Percentiles rank a stretch among this genome's conserved stretches.
These are phyloP conservation scores for Cyanidioschyzon merolae DNA, from an alignment of 23 red algal genomes.

Conservation along the genomic window DNA sequence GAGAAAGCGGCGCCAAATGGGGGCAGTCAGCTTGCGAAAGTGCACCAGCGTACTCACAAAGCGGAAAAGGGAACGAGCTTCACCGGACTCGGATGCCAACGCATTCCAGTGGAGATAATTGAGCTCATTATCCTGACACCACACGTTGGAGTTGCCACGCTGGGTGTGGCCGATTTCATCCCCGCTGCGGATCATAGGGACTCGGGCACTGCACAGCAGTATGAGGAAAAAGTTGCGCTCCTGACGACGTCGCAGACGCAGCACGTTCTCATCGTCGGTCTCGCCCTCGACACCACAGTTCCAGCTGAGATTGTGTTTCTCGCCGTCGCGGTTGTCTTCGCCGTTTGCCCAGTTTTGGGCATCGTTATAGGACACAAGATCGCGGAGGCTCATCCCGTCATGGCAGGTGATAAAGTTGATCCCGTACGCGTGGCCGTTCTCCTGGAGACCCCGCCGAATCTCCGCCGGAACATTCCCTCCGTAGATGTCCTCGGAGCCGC, in stretches of 20 bases:
- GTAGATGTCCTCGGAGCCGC: constrained; percentile 22
- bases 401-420: constrained; percentile 38
- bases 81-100: constrained; percentile 14
- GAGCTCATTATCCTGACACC: constrained; percentile 85
- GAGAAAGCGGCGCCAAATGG: constrained; percentile 19
- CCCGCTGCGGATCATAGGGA: constrained; percentile 86
- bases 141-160: constrained; percentile 84
- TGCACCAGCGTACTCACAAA: constrained; percentile 31
- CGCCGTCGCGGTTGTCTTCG: constrained; percentile 25
- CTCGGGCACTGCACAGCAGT: constrained; percentile 57
- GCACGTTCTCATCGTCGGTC: constrained; percentile 22
- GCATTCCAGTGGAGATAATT: constrained; percentile 45
- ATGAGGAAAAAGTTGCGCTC: constrained; percentile 29
- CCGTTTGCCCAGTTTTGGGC: constrained; percentile 25
- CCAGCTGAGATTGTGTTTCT: constrained; percentile 30
- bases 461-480: background rate
- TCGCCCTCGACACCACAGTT: constrained; percentile 34
- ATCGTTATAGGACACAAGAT: constrained; percentile 29
- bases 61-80: constrained; percentile 19
- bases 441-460: constrained; percentile 1
- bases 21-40: constrained; percentile 25
- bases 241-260: constrained; percentile 12
- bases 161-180: constrained; percentile 88
- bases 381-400: constrained; percentile 22
- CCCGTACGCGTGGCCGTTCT: constrained; percentile 6